Base-by-base conservation (phyloP, 2,329 filamentous ascomycete species). In the Boeremia exigua region DNA sequence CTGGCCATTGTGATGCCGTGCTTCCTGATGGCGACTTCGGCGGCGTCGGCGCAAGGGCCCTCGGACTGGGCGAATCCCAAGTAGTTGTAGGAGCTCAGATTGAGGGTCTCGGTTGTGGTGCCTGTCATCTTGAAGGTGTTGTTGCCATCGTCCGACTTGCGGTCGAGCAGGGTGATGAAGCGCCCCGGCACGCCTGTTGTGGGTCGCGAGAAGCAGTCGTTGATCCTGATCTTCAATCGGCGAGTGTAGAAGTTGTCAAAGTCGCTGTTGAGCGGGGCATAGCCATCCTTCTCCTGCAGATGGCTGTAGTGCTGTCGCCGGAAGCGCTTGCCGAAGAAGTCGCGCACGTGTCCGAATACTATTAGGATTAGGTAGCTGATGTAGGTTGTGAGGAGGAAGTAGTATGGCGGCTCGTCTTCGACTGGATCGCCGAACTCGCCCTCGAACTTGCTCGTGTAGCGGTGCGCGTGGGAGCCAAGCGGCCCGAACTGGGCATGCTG, bases 41-140 rank as follows among this genome's bases (percentile, higher is more conserved):
- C 91, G 12, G 91, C 89, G 75, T 98, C 94, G 42, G 95, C 95
- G 72, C 95, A 99, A 36, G 95, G 94, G 10, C 95, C 95, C 64
- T 98, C 93, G 0, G 95, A 97, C 76, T 99, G 95, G 47, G 95
- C 95, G 70, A 99, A 99, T 38, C 95, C 95, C 23, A 99, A 90
- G 74, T 99, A 99, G 78, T 99, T 99, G 84, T 99, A 99, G 1
- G 95, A 99, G 80, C 94, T 97, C 89, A 99, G 90, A 79, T 99
- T 99, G 68, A 99, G 81, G 0, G 95, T 98, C 77, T 99, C 92
- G 1, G 94, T 98, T 56, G 86, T 89, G 43, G 92, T 96, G 54
- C 95, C 95, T 1, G 91, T 93, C 76, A 92, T 88, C 73, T 90
- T 86, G 81, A 96, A 99, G 55, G 89, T 88, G 70, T 89, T 84